Evolutionary conservation across 768 basidiomycete species (phyloP).

Genomic region (Lyophyllum decastes): DNA sequence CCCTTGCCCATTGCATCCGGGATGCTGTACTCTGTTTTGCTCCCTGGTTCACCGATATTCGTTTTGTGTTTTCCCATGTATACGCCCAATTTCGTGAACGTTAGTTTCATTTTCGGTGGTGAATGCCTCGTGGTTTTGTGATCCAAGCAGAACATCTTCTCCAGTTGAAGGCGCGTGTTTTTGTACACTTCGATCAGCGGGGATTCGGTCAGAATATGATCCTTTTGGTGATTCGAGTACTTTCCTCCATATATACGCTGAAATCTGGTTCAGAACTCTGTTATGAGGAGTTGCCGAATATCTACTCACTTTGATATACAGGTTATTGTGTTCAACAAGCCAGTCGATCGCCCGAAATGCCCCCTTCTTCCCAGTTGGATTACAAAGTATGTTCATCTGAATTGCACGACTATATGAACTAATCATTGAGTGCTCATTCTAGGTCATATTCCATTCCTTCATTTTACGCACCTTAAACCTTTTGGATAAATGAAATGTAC

Average conservation of each 20-base stretch:
- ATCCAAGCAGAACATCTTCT: conserved; percentile 25
- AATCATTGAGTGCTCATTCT: not conserved
- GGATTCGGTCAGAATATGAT: conserved; percentile 33
- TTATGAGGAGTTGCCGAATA: not conserved
- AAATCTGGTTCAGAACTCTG: not conserved
- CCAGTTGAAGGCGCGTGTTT: conserved; percentile 22
- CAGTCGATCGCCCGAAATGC: conserved; percentile 31
- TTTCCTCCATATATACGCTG: conserved; percentile 34
- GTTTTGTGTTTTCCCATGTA: conserved; percentile 17
- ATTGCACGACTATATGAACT: conserved; percentile 20
- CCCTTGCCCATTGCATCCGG: conserved; percentile 2
- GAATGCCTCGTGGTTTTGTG: conserved; percentile 28
- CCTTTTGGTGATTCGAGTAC: conserved; percentile 16
- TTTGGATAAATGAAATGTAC: conserved; percentile 19
- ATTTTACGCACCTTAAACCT: not conserved
- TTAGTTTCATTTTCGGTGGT: too few species aligned
- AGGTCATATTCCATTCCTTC: not conserved
- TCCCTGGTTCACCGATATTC: conserved; percentile 6
- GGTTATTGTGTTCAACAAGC: conserved; percentile 44
- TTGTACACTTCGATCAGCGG: conserved; percentile 34
- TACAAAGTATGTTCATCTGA: conserved; percentile 32
- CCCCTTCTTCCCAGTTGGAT: conserved; percentile 33
- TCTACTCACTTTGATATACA: conserved; percentile 41
- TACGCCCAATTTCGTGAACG: conserved; percentile 16
- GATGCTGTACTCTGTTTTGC: not conserved